Percentiles rank a stretch among this genome's conserved stretches.
phyloP scores from a whole-genome alignment of 805 yeast genomes.

The Helenozyma baotianmanensis region DNA sequence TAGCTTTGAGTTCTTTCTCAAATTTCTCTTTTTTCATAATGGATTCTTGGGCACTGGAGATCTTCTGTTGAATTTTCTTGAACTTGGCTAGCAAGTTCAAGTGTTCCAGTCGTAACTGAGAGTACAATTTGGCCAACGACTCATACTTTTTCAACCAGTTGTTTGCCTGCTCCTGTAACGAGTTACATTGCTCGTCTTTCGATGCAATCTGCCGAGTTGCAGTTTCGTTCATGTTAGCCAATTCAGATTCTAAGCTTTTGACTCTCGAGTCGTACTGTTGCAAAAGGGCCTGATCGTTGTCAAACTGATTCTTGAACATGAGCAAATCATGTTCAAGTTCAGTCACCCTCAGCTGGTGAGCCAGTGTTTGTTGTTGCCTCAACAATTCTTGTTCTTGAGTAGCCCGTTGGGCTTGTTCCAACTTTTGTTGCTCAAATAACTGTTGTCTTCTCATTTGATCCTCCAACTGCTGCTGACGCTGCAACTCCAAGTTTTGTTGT shows the following conservation, averaged over 20 bases:
- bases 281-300: slow-evolving; percentile 75
- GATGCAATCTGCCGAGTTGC: slow-evolving; percentile 70
- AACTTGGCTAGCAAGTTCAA: slow-evolving; percentile 70
- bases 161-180: slow-evolving; percentile 67
- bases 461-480: slow-evolving; percentile 62
- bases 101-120: slow-evolving; percentile 90
- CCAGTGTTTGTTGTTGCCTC: slow-evolving; percentile 65
- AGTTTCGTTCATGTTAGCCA: slow-evolving; percentile 53
- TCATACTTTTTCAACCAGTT: slow-evolving; percentile 87
- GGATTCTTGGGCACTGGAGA: slow-evolving; percentile 85
- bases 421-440: slow-evolving; percentile 70
- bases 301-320: slow-evolving; percentile 73
- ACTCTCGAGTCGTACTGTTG: slow-evolving; percentile 87
- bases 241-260: slow-evolving; percentile 72
- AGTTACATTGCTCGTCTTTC: slow-evolving; percentile 65
- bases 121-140: slow-evolving; percentile 80
- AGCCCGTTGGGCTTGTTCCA: slow-evolving; percentile 63
- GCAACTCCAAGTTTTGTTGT: slow-evolving; percentile 60
- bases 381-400: slow-evolving; percentile 62
- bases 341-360: slow-evolving; percentile 72
- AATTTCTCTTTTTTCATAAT: slow-evolving; percentile 75
- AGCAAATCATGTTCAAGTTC: slow-evolving; percentile 79
- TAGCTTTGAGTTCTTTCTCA: slow-evolving; percentile 79
- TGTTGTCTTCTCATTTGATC: slow-evolving; percentile 67
- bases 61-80: slow-evolving; percentile 80